phyloP scores from a whole-genome alignment of 345 rosid genomes.

The Erodium maritimum region DNA sequence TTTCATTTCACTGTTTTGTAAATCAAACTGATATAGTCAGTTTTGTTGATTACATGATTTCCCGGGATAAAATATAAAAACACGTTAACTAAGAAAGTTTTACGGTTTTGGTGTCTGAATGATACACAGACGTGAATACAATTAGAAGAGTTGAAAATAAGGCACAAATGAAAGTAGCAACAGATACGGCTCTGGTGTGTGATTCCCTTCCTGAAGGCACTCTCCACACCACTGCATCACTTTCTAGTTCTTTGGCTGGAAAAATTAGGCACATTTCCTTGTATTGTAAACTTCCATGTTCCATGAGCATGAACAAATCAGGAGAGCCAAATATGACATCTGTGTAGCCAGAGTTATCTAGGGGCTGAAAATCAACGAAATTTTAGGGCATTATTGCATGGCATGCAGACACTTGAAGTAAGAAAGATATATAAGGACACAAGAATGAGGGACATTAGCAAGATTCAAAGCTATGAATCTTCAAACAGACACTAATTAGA shows the following conservation, averaged over 20 bases:
- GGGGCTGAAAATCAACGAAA: slow-evolving; percentile 20
- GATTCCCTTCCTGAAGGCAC: slow-evolving; percentile 44
- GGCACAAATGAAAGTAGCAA: slow-evolving; percentile 33
- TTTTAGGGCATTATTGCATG: not conserved
- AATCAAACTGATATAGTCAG: too few species aligned
- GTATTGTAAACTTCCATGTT: slow-evolving; percentile 8
- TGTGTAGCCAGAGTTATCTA: slow-evolving; percentile 47
- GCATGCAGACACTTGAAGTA: not conserved
- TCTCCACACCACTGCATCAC: slow-evolving; percentile 29
- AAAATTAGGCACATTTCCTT: slow-evolving; percentile 29
- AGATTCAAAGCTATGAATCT: not conserved
- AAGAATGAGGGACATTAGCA: not conserved
- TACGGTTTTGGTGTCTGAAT: slow-evolving; percentile 12
- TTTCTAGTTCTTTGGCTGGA: slow-evolving; percentile 11
- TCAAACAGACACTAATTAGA: too few species aligned
- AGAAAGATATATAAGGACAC: not conserved
- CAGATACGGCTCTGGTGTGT: slow-evolving; percentile 35
- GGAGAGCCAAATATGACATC: slow-evolving; percentile 42
- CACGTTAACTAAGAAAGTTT: not conserved
- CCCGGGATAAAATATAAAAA: too few species aligned
- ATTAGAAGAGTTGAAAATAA: slow-evolving; percentile 31
- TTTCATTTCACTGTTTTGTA: too few species aligned
- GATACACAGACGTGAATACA: slow-evolving; percentile 22
- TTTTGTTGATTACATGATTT: too few species aligned
- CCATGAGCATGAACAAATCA: slow-evolving; percentile 28